Base-by-base conservation (phyloP, 2,329 filamentous ascomycete species). In the Aspergillus sp. region DNA sequence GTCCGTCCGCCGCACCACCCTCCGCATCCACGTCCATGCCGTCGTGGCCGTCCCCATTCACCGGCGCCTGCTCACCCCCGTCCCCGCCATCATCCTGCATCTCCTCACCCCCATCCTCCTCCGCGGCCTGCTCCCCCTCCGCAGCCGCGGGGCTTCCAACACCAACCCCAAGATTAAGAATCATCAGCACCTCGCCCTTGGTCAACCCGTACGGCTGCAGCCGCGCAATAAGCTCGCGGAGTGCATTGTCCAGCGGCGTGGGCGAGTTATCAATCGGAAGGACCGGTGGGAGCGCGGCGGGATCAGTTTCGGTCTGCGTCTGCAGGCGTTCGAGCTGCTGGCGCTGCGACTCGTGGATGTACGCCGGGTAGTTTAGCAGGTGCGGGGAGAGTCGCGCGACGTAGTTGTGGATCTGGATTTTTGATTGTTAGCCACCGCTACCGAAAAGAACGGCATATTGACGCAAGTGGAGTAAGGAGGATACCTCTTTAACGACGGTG, bases 111-210 rank as follows among this genome's bases (percentile, higher is more conserved):
- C 45, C 51, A 3, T 41, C 55, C 3, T 22, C 53, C 20, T 45
- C 55, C 3, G 20, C 53, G 17, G 19, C 56, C 35, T 38, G 11
- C 16, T 42, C 57, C 11, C 53, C 53, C n/a, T 49, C 41, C 22
- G 50, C 49, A 24, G 40, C 22, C 4, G 33, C 13, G 53, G 16
- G 1, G 43, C 32, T 20, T 54, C 49, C 14, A 73, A 73, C 22
- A 3, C 74, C 75, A 14, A 76, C 59, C 0, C 76, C 74, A 22
- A 78, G 59, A 53, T 78, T 77, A 17, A 78, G 58, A 47, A 78
- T 70, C 66, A 73, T 76, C 16, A 76, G 56, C 9, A 75, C 71
- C 59, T 78, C 76, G 0, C 71, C 73, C 58, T 78, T 78, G 24
- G 75, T 77, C 16, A 78, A 61, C 14, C 67, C 68, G 45, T 70